Conservation (phyloP, 176 grass and related monocot genomes). For the Miscanthus lutarioriparius region DNA sequence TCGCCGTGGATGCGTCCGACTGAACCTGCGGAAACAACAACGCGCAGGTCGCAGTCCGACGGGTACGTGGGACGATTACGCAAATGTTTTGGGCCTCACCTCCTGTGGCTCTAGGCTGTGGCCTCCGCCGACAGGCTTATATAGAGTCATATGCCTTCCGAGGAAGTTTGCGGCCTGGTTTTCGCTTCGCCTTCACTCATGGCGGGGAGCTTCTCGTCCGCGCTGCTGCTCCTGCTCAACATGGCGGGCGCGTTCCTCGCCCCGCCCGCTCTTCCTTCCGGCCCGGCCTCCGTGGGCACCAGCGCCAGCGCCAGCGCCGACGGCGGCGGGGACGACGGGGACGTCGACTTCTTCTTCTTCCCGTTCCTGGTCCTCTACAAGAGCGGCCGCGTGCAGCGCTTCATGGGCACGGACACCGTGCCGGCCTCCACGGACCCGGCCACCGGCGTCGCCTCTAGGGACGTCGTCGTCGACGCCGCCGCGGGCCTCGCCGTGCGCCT, state of each 20-base stretch:
- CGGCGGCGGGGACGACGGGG: neutral
- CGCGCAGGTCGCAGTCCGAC: neutral
- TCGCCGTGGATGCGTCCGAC: neutral
- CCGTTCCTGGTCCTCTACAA: constrained; percentile 61
- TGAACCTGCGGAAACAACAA: neutral
- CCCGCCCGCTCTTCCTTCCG: neutral
- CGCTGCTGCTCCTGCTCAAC: constrained; percentile 48
- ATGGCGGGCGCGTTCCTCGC: constrained; percentile 31
- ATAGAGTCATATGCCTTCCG: neutral
- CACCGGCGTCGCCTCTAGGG: constrained; percentile 57
- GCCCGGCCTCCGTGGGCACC: neutral
- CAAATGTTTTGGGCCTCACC: neutral
- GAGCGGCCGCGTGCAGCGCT: constrained; percentile 57
- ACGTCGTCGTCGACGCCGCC: constrained; percentile 6
- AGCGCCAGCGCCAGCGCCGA: neutral
- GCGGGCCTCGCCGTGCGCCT: constrained; percentile 50
- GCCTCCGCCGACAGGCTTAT: neutral
- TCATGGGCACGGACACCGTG: constrained; percentile 54
- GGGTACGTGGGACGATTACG: no score
- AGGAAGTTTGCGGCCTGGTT: neutral
- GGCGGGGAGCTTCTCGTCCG: constrained; percentile 27
- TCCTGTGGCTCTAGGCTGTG: neutral
- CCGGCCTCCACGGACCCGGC: constrained; percentile 38
- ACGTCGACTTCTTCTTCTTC: constrained; percentile 57
- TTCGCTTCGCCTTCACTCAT: neutral